Evolutionary conservation across 2,329 filamentous ascomycete species (phyloP), one percentile per base, ranked within the genome.

Genomic region (Cercospora sp.): DNA sequence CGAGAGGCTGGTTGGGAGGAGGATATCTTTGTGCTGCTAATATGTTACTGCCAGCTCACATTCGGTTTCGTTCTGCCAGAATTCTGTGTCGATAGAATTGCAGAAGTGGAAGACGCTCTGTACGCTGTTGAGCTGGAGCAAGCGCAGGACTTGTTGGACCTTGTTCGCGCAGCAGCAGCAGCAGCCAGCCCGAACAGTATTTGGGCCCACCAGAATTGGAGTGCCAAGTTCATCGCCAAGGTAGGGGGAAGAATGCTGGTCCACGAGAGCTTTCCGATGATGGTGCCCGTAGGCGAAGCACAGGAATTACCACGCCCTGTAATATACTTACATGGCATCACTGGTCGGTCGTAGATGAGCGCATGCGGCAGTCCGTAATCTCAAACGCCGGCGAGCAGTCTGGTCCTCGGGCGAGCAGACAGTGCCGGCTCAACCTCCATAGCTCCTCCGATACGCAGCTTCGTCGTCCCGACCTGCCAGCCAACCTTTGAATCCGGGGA

Each of bases 1-100:
- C 70, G 76, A 9, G 71, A 72, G 48, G 76, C 78, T 0, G 76
- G 77, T 12, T 77, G 77, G 74, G 78, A 80, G 64, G 77, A 80
- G 33, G 76, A 79, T 55, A 70, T 78, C 13, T 77, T 78, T 65
- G 77, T 79, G 0, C 66, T 80, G 30, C 69, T 77, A 7, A 70
- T 80, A 9, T 78, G 76, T 66, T 76, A 70, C 55, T 68, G 63
- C 42, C 72, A 64, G 48, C 64, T 68, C 63, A 70, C 63, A 36
- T 69, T 74, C 67, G 57, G 67, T 67, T n/a, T 62, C 67, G 16
- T 63, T 57, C 53, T 70, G 6, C 68, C 67, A 9, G 72, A 76
- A 20, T 75, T 74, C 60, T 63, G 70, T 36, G 45, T 42, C 18
- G 53, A 61, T 23, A 28, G n/a, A 2, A 48, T 36, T 5, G 42